phyloP scores from a whole-genome alignment of 371 early-diverging fungal genomes.

The Chytridiales sp. region DNA sequence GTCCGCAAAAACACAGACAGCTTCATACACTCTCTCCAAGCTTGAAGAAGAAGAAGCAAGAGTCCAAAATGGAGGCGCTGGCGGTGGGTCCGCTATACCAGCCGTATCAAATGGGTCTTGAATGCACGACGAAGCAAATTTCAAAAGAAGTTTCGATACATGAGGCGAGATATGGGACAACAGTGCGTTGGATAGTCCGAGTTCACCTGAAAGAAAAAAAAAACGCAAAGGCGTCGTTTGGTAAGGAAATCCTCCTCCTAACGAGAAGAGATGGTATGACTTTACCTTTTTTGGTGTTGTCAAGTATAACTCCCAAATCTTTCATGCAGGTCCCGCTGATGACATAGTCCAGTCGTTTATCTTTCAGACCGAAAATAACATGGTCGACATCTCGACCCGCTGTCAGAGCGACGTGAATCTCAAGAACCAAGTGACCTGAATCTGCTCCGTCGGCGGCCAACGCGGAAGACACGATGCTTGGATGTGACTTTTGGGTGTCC shows the following conservation, averaged over 20 bases:
- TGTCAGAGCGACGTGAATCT: constrained; percentile 3
- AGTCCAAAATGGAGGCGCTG: no score
- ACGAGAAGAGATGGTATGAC: background rate
- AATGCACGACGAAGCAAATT: background rate
- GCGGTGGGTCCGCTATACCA: background rate
- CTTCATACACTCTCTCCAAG: no score
- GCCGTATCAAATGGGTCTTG: background rate
- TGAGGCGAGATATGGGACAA: background rate
- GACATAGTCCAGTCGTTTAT: constrained; percentile 8
- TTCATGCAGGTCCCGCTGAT: background rate
- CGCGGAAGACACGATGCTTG: no score
- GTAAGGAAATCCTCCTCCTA: background rate
- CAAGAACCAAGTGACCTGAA: no score
- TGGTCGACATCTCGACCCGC: background rate
- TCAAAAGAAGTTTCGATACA: background rate
- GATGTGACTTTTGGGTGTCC: no score
- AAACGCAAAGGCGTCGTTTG: background rate
- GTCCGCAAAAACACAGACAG: no score
- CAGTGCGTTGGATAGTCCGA: background rate
- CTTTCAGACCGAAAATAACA: background rate
- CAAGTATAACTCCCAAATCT: background rate
- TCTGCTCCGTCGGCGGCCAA: no score
- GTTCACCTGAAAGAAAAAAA: background rate
- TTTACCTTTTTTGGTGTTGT: constrained; percentile 4
- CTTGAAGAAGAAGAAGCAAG: no score